Conservation (phyloP, 352 stramenopile genomes). For the Phytophthora capsici region DNA sequence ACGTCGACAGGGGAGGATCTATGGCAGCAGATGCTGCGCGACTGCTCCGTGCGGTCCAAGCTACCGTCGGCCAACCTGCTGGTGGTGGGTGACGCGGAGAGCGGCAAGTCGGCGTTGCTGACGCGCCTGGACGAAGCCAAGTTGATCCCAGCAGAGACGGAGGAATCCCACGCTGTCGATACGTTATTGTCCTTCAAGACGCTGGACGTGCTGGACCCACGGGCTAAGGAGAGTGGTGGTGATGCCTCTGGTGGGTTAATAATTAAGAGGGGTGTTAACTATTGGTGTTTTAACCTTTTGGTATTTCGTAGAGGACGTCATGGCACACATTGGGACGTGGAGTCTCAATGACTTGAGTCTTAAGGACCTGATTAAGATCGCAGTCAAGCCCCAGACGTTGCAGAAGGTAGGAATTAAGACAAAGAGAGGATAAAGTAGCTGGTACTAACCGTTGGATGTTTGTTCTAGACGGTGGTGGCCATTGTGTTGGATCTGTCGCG, state of each 20-base stretch:
- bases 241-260: constrained; percentile 39
- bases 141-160: constrained; percentile 10
- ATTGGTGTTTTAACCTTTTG: neutral
- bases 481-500: constrained; percentile 78
- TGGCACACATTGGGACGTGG: constrained; percentile 82
- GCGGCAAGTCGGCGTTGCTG: constrained; percentile 76
- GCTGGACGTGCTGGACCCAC: constrained; percentile 71
- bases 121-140: constrained; percentile 60
- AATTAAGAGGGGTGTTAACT: neutral
- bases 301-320: constrained; percentile 59
- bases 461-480: constrained; percentile 59
- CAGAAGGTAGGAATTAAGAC: constrained; percentile 39
- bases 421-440: neutral
- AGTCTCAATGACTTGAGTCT: constrained; percentile 74
- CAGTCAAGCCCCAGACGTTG: constrained; percentile 63
- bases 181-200: constrained; percentile 68
- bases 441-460: constrained; percentile 3
- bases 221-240: constrained; percentile 55
- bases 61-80: constrained; percentile 73
- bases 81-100: constrained; percentile 74
- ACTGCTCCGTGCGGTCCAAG: constrained; percentile 80
- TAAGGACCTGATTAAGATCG: constrained; percentile 72
- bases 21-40: constrained; percentile 87
- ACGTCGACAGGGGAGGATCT: constrained; percentile 48
- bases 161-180: constrained; percentile 43